Evolutionary conservation across 306 rosid species (phyloP), one percentile per base, ranked within the genome.

Genomic region (Mimosa pudica): DNA sequence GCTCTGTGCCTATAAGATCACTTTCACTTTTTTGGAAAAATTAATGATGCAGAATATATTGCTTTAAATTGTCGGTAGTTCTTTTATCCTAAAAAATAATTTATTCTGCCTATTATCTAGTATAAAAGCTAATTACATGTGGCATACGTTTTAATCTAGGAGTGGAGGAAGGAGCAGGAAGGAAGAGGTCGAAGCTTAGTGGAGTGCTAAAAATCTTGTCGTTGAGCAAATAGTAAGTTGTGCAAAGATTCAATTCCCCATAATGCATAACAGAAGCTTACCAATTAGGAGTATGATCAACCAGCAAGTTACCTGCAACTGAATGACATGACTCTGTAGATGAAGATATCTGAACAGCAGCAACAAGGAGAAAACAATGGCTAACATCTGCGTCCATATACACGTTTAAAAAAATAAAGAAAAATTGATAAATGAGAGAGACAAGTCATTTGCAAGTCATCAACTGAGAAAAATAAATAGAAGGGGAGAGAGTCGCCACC

Each of bases 311-410:
- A 84, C 97, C 95, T 91, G 92, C 84, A 93, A 79, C 17, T 79
- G 84, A 63, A 83, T 81, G 86, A 90, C 87, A 85, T 88, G 87
- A 75, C 76, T 80, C 76, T 85, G 82, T 24, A 93, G 82, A 70
- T 86, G 80, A 51, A 79, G 71, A 70, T 90, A 91, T 54, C 85
- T 90, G 81, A 88, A 82, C 75, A 90, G 78, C 75, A 91, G 69
- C 70, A 91, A 75, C 48, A 90, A 84, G 62, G 89, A 84, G 66
- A 85, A 73, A 71, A 69, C 74, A 61, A 88, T 49, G 77, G 89
- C 73, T 78, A 86, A 80, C 84, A 88, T 79, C 98, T 93, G 90
- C 78, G 55, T 41, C 38, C 13, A 83, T 63, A 77, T 3, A 20
- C 48, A 88, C 51, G 63, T 57, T 57, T 57, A 12, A 57, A 18